A percentile compares a stretch with the other conserved stretches of the same genome.
These are phyloP conservation scores for Lactarius evosmus DNA, from an alignment of 768 basidiomycete genomes.

Conservation along the genomic window DNA sequence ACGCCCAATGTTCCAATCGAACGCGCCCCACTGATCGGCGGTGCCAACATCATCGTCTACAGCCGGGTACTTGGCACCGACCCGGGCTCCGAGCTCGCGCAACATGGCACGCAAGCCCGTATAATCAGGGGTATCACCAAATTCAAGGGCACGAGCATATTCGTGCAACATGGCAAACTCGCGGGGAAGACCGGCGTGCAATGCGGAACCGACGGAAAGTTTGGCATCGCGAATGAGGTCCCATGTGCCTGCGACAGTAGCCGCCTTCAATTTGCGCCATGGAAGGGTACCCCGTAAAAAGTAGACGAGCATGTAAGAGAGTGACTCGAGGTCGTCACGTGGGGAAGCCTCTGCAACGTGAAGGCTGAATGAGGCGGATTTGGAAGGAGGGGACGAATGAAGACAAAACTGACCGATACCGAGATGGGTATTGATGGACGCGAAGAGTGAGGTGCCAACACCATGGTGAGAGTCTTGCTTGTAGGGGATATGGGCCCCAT, in stretches of 20 bases:
- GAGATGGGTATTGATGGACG: slow-evolving; percentile 70
- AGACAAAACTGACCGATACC: slow-evolving; percentile 55
- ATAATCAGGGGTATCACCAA: slow-evolving; percentile 88
- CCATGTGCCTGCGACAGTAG: slow-evolving; percentile 67
- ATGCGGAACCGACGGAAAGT: slow-evolving; percentile 52
- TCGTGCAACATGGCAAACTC: slow-evolving; percentile 78
- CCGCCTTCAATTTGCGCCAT: slow-evolving; percentile 70
- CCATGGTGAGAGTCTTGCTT: slow-evolving; percentile 72
- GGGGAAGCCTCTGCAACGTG: slow-evolving; percentile 59
- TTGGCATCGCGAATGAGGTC: slow-evolving; percentile 74
- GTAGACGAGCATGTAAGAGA: slow-evolving; percentile 82
- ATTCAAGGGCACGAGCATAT: slow-evolving; percentile 79
- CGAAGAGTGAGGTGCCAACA: slow-evolving; percentile 75
- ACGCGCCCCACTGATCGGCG: slow-evolving; percentile 24
- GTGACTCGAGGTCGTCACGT: slow-evolving; percentile 74
- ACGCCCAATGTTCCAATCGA: slow-evolving; percentile 29
- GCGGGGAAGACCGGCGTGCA: slow-evolving; percentile 72
- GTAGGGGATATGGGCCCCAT: slow-evolving; percentile 67
- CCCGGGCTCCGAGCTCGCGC: slow-evolving; percentile 40
- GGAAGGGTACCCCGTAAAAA: slow-evolving; percentile 75
- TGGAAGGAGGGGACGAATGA: slow-evolving; percentile 1
- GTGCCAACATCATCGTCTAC: slow-evolving; percentile 14
- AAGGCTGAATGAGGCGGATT: slow-evolving; percentile 2
- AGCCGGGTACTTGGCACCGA: slow-evolving; percentile 25
- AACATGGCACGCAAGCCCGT: slow-evolving; percentile 76